Evolutionary conservation across 805 yeast species (phyloP).

Genomic region (Metschnikowia sp.): DNA sequence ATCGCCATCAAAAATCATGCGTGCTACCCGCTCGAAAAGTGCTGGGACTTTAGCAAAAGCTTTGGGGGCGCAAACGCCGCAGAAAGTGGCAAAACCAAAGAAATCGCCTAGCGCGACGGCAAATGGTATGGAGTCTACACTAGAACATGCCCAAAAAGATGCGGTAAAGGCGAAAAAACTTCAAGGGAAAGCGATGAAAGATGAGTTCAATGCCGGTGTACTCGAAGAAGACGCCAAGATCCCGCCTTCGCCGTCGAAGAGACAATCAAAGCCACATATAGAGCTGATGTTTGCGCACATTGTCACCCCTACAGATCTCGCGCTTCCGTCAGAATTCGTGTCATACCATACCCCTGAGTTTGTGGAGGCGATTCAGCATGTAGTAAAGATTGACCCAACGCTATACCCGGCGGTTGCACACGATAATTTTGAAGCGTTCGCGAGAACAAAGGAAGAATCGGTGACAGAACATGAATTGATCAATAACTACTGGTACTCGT

Average conservation of each 20-base stretch:
- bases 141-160: background rate
- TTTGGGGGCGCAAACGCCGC: background rate
- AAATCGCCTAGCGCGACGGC: background rate
- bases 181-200: background rate
- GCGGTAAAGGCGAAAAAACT: background rate
- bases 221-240: background rate
- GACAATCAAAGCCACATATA: constrained; percentile 8
- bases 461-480: constrained; percentile 18
- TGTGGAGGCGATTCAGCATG: constrained; percentile 28
- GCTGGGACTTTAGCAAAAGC: background rate
- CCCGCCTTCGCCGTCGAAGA: background rate
- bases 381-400: constrained; percentile 30
- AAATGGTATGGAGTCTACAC: background rate
- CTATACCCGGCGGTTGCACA: constrained; percentile 33
- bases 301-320: constrained; percentile 12
- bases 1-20: background rate
- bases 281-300: constrained; percentile 14
- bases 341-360: constrained; percentile 32
- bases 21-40: constrained; percentile 4
- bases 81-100: constrained; percentile 1
- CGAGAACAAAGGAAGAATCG: constrained; percentile 5
- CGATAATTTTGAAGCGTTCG: constrained; percentile 26
- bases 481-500: constrained; percentile 33
- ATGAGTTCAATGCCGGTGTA: background rate
- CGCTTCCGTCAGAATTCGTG: constrained; percentile 28